Evolutionary conservation across 2,329 filamentous ascomycete species (phyloP).

Genomic region (Fusarium sterilihyphosum): DNA sequence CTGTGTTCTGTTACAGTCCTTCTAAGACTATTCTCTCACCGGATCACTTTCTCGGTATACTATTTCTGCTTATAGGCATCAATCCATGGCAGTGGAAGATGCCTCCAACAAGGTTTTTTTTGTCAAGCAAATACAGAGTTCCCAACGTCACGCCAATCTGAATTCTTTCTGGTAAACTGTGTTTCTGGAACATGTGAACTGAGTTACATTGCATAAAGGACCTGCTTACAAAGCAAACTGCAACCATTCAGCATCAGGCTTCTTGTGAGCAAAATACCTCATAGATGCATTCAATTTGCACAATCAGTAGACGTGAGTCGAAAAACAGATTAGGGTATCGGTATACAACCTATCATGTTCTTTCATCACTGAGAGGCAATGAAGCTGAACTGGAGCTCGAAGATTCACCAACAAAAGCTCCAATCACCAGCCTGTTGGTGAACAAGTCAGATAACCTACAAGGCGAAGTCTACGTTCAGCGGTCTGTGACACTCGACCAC

Average conservation of each 20-base stretch:
- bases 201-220: neutral
- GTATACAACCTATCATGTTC: neutral
- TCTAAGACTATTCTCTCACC: too few species aligned
- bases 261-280: neutral
- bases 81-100: too few species aligned
- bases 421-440: neutral
- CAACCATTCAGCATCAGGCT: neutral
- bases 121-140: neutral
- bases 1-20: too few species aligned
- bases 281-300: neutral
- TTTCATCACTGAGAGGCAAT: neutral
- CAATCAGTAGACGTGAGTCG: neutral
- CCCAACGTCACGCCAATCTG: neutral
- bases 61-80: too few species aligned
- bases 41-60: too few species aligned
- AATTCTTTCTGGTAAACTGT: neutral
- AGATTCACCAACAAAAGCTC: neutral
- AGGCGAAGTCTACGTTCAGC: too few species aligned
- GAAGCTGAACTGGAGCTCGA: neutral
- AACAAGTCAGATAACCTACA: too few species aligned
- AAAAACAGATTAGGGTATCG: neutral
- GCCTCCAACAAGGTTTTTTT: too few species aligned
- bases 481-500: neutral
- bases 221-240: neutral
- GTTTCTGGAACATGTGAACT: neutral